Evolutionary conservation across 2,329 filamentous ascomycete genomes (phyloP).

Genomic region (Didymella sp.): DNA sequence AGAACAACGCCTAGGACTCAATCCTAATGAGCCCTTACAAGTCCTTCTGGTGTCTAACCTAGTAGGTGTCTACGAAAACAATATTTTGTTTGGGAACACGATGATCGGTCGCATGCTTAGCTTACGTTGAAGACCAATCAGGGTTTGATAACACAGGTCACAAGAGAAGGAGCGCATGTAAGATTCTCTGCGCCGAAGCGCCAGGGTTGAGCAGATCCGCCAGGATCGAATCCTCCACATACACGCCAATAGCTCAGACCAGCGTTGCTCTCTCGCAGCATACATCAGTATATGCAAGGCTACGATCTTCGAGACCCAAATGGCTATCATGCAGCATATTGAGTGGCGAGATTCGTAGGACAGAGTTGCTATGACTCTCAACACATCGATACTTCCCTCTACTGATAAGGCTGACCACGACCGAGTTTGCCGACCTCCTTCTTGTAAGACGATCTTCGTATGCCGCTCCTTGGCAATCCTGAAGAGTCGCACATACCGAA

Average conservation of each 20-base stretch:
- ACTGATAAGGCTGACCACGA: conserved; percentile 9
- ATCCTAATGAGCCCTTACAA: not conserved
- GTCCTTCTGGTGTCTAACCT: too few species aligned
- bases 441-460: not conserved
- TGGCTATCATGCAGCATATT: not conserved
- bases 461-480: not conserved
- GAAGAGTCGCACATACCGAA: conserved; percentile 1
- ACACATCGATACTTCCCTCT: not conserved
- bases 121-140: not conserved
- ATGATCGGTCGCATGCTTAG: not conserved
- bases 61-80: too few species aligned
- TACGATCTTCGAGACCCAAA: not conserved
- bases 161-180: not conserved
- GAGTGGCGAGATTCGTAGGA: not conserved
- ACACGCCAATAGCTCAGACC: not conserved
- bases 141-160: not conserved
- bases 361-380: not conserved
- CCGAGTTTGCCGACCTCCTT: not conserved
- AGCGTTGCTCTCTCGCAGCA: not conserved
- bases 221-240: conserved; percentile 3
- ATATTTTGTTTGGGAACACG: not conserved
- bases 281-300: not conserved
- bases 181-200: conserved; percentile 1
- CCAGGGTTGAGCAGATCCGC: not conserved
- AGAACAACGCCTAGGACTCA: too few species aligned